phyloP scores from a whole-genome alignment of 345 rosid genomes.

The Lagerstroemia speciosa region DNA sequence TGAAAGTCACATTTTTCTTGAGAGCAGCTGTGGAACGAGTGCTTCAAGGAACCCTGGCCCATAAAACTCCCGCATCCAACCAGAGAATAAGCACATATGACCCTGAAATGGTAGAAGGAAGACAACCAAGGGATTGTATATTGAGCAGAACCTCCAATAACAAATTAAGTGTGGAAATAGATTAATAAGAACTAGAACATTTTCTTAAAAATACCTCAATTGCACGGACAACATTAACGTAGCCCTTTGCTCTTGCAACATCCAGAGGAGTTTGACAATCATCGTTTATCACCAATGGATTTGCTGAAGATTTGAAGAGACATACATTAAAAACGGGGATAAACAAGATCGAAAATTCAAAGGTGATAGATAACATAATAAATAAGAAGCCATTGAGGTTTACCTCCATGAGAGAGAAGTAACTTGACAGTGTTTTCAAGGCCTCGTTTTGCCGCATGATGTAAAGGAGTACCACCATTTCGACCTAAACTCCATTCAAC shows the following conservation, averaged over 20 bases:
- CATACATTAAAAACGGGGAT: neutral
- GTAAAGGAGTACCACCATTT: slow-evolving; percentile 82
- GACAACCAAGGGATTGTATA: neutral
- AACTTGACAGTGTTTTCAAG: slow-evolving; percentile 64
- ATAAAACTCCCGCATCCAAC: slow-evolving; percentile 86
- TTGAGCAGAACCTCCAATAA: neutral
- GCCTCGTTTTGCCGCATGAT: slow-evolving; percentile 97
- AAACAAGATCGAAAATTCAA: neutral
- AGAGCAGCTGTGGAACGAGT: slow-evolving; percentile 71
- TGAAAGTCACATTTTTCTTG: slow-evolving; percentile 75
- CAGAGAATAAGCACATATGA: slow-evolving; percentile 80
- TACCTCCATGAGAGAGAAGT: slow-evolving; percentile 81
- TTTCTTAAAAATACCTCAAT: slow-evolving; percentile 52
- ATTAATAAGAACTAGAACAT: too few species aligned
- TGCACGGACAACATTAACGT: slow-evolving; percentile 56
- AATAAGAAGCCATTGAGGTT: neutral
- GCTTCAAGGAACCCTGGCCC: slow-evolving; percentile 82
- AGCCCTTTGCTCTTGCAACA: slow-evolving; percentile 82
- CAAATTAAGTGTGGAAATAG: neutral
- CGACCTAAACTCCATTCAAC: slow-evolving; percentile 37
- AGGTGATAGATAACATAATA: neutral
- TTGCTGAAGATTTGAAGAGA: slow-evolving; percentile 39
- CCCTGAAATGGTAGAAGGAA: slow-evolving; percentile 24
- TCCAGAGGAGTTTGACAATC: slow-evolving; percentile 87
- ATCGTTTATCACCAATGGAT: slow-evolving; percentile 73